Evolutionary conservation across 2,329 filamentous ascomycete genomes (phyloP).

Genomic region (Parasarocladium wereldwijsianum): DNA sequence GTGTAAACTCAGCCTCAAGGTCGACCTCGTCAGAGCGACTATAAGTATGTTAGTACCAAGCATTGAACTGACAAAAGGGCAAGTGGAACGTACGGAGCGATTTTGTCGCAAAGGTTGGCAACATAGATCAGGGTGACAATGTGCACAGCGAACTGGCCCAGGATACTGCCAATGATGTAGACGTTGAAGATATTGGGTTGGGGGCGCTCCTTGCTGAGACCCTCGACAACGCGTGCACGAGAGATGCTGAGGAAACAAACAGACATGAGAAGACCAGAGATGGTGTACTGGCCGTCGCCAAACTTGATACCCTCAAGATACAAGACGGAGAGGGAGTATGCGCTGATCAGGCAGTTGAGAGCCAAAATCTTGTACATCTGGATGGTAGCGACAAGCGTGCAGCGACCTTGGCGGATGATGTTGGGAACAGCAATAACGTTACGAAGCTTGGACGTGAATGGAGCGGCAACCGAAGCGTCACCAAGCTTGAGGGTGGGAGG

Average conservation of each 20-base stretch:
- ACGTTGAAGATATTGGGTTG: slow-evolving; percentile 99
- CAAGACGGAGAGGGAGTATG: slow-evolving; percentile 89
- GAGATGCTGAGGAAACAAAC: slow-evolving; percentile 98
- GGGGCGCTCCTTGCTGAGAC: slow-evolving; percentile 87
- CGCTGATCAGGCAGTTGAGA: slow-evolving; percentile 92
- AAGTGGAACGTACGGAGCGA: slow-evolving; percentile 59
- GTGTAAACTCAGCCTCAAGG: slow-evolving; percentile 86
- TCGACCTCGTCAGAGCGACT: slow-evolving; percentile 52
- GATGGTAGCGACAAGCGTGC: slow-evolving; percentile 93
- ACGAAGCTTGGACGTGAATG: slow-evolving; percentile 93
- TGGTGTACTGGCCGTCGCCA: slow-evolving; percentile 93
- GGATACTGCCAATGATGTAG: slow-evolving; percentile 95
- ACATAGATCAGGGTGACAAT: slow-evolving; percentile 91
- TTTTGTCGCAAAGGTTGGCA: slow-evolving; percentile 69
- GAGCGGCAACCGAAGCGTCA: slow-evolving; percentile 90
- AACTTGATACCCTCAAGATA: slow-evolving; percentile 99
- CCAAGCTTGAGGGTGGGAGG: slow-evolving; percentile 93
- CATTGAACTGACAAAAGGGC: slow-evolving; percentile 1
- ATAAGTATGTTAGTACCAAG: slow-evolving; percentile 12
- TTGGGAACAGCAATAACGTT: slow-evolving; percentile 96
- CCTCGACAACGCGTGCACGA: slow-evolving; percentile 90
- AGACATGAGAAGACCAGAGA: slow-evolving; percentile 98
- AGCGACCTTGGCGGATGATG: slow-evolving; percentile 94
- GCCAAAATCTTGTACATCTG: slow-evolving; percentile 99
- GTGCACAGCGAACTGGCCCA: slow-evolving; percentile 93